phyloP scores from a whole-genome alignment of 148 eudicot species.

The Amaranthus hypochondriacus region DNA sequence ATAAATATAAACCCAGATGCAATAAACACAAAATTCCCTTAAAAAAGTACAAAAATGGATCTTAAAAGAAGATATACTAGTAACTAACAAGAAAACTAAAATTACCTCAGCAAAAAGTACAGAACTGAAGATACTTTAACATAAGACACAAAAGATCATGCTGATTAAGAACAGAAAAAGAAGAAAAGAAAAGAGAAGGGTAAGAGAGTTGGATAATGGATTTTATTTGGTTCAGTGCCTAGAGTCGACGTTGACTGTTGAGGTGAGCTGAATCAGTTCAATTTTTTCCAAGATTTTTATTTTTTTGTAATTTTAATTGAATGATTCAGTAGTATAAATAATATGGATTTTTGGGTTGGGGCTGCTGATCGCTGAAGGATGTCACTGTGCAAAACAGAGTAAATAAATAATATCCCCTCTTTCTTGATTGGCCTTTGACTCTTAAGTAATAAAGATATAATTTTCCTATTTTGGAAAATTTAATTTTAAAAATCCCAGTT shows the following conservation, averaged over 20 bases:
- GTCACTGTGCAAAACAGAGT: background rate
- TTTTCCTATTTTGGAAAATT: no score
- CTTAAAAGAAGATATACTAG: background rate
- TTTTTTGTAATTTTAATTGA: background rate
- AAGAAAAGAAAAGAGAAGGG: background rate
- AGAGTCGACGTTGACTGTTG: conserved; percentile 20
- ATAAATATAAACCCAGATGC: conserved; percentile 14
- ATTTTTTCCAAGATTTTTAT: background rate
- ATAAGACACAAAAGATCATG: background rate
- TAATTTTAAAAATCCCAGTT: no score
- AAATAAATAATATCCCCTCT: background rate
- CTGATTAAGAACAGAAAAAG: background rate
- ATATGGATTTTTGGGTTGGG: no score
- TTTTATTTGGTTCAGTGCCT: conserved; percentile 1
- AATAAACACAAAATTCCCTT: conserved; percentile 5
- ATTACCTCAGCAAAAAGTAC: conserved; percentile 3
- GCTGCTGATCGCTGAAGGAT: background rate
- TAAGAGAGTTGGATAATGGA: background rate
- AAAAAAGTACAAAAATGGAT: background rate
- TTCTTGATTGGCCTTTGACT: conserved; percentile 4
- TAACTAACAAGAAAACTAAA: background rate
- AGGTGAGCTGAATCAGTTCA: conserved; percentile 16
- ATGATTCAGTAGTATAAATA: no score
- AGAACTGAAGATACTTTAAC: background rate
- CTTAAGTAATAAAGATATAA: no score